A percentile compares a stretch with the other conserved stretches of the same genome.
Evolutionary conservation across 2,329 filamentous ascomycete genomes (phyloP).

Genomic region (Pyrenophora tritici-repentis): DNA sequence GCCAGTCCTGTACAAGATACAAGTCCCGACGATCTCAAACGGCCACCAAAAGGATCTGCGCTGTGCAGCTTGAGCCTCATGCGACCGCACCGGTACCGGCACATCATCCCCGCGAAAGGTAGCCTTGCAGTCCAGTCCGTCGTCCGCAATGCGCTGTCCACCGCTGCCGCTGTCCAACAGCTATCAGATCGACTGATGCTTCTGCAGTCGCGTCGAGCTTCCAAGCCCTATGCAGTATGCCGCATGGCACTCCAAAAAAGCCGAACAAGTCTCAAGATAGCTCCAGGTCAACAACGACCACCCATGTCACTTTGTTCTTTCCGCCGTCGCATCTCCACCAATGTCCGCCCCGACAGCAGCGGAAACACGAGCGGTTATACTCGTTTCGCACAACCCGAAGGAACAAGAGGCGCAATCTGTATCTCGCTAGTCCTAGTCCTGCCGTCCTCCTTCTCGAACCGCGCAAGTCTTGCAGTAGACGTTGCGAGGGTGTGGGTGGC

Average conservation of each 20-base stretch:
- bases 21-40: slow-evolving; percentile 4
- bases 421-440: too few species aligned
- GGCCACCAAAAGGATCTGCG: slow-evolving; percentile 17
- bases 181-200: slow-evolving; percentile 7
- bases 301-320: too few species aligned
- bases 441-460: too few species aligned
- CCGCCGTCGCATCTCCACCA: too few species aligned
- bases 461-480: too few species aligned
- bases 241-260: too few species aligned
- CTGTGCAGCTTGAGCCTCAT: slow-evolving; percentile 12
- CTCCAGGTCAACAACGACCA: background rate
- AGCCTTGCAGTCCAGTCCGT: background rate
- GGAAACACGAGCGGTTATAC: slow-evolving; percentile 3
- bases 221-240: too few species aligned
- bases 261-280: background rate
- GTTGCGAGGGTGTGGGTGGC: too few species aligned
- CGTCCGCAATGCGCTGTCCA: too few species aligned
- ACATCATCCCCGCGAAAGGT: slow-evolving; percentile 11
- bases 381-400: slow-evolving; percentile 8
- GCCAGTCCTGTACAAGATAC: too few species aligned
- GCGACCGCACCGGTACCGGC: slow-evolving; percentile 5
- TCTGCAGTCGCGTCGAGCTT: background rate
- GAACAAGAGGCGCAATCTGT: background rate
- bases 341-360: too few species aligned
- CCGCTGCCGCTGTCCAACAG: background rate